Evolutionary conservation across 106 monocot species (phyloP), one percentile per base, ranked within the genome.

Genomic region (Platanthera zijinensis): DNA sequence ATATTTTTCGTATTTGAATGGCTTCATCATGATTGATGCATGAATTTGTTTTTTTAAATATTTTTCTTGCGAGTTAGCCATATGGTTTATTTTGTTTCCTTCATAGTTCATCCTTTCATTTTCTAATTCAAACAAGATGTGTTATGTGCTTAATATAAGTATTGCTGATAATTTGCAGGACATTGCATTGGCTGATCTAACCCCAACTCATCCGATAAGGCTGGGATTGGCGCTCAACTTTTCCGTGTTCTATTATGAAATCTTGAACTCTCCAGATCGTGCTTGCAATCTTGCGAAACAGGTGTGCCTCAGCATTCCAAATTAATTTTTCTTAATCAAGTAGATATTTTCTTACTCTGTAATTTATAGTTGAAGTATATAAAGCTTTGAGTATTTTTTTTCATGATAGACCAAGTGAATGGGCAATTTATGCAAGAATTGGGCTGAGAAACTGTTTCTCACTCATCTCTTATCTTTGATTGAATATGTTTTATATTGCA

Each of bases 191-290:
- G 52, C 61, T 68, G 84, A 84, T 59, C 73, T 84, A 77, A 73
- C 84, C 13, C 80, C 84, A 50, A 84, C 80, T 57, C 84, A 84
- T 50, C 84, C 84, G 0, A 84, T 84, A 22, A 80, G 84, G 71
- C 80, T 84, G 47, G 84, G 84, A 8, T 67, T 84, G 51, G 84
- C 84, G 8, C 77, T 84, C 10, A 84, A 84, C 76, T 84, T 84
- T 66, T 84, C 84, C 21, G 84, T 84, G 66, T 84, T 84, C 73
- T 84, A 84, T 56, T 84, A 84, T 77, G 84, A 84, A 74, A 84
- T 84, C 22, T 77, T 84, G 56, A 84, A 84, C 75, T 84, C 84
- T 5, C 84, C 84, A 46, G 84, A 84, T 48, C 84, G 84, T 46
- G 84, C 84, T 18, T 84, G 84, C 73, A 80, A 48, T 69, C 84